Evolutionary conservation across 805 yeast genomes (phyloP).

Genomic region (Saccharomycopsis sp.): DNA sequence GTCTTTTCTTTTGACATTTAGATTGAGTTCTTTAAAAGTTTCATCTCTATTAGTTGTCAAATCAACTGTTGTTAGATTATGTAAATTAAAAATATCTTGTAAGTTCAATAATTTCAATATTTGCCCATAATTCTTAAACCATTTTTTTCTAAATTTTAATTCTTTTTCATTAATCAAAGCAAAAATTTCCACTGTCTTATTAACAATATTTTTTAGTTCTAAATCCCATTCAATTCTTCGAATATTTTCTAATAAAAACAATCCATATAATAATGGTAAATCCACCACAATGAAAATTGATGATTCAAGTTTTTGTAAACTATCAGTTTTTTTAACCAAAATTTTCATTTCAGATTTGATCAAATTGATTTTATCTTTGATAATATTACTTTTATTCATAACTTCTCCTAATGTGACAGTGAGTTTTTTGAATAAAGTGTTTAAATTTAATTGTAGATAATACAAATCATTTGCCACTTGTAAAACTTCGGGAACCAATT

Average conservation of each 20-base stretch:
- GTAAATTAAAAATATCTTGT: constrained; percentile 11
- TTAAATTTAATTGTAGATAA: constrained; percentile 25
- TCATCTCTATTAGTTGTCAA: constrained; percentile 3
- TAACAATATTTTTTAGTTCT: constrained; percentile 21
- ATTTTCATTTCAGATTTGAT: constrained; percentile 21
- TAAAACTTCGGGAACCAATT: constrained; percentile 25
- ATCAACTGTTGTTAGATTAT: constrained; percentile 7
- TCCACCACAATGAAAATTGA: constrained; percentile 38
- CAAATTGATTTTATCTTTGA: constrained; percentile 8
- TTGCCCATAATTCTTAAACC: constrained; percentile 54
- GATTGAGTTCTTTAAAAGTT: constrained; percentile 16
- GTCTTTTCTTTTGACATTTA: constrained; percentile 21
- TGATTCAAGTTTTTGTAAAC: constrained; percentile 25
- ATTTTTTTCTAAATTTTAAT: constrained; percentile 39
- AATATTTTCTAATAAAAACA: constrained; percentile 51
- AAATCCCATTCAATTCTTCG: constrained; percentile 48
- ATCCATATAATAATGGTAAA: constrained; percentile 61
- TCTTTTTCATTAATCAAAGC: constrained; percentile 50
- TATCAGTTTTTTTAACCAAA: constrained; percentile 18
- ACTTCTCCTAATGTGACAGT: constrained; percentile 17
- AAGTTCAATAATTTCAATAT: constrained; percentile 29
- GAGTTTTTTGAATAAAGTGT: constrained; percentile 25
- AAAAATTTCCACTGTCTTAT: constrained; percentile 44
- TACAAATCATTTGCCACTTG: constrained; percentile 28
- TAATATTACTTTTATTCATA: constrained; percentile 17